Percentiles rank a stretch among this genome's conserved stretches.
phyloP scores from a whole-genome alignment of 2,329 filamentous ascomycete species.

The Sphaerostilbella broomeana region DNA sequence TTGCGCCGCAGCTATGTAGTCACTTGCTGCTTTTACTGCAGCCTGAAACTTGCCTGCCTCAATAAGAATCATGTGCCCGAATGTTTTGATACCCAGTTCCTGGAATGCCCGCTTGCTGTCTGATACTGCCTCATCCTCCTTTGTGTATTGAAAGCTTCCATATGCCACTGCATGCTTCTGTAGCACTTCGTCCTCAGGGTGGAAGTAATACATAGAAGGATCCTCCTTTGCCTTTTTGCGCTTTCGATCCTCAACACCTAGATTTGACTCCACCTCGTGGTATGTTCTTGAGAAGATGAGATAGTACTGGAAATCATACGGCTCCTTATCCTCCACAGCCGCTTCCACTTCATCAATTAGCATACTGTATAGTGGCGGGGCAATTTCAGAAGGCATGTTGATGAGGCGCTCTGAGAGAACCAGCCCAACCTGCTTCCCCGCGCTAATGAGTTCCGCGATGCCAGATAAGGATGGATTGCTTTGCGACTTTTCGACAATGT shows the following conservation, averaged over 20 bases:
- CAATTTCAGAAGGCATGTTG: conserved; percentile 91
- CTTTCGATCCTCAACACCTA: conserved; percentile 57
- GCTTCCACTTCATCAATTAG: conserved; percentile 84
- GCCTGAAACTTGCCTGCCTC: conserved; percentile 69
- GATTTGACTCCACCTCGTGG: conserved; percentile 72
- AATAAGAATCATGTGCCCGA: conserved; percentile 80
- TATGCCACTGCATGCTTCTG: conserved; percentile 66
- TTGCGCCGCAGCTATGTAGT: conserved; percentile 59
- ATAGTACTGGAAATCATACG: conserved; percentile 90
- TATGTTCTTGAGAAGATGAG: conserved; percentile 90
- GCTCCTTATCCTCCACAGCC: conserved; percentile 83
- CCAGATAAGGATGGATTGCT: conserved; percentile 49
- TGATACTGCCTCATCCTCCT: conserved; percentile 70
- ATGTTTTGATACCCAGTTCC: conserved; percentile 80
- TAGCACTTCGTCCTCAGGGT: conserved; percentile 89
- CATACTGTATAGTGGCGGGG: conserved; percentile 93
- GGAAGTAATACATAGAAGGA: conserved; percentile 75
- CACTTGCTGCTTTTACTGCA: conserved; percentile 67
- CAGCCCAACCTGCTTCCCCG: conserved; percentile 63
- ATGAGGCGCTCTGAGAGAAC: conserved; percentile 89
- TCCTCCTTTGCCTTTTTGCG: conserved; percentile 60
- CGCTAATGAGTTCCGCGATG: conserved; percentile 50
- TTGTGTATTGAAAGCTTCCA: conserved; percentile 71
- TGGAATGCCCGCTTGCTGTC: conserved; percentile 95
- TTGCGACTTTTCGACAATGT: conserved; percentile 55